Percentiles rank a stretch among this genome's conserved stretches.
Evolutionary conservation across 768 basidiomycete genomes (phyloP).

Genomic region (Tulasnella sp.): DNA sequence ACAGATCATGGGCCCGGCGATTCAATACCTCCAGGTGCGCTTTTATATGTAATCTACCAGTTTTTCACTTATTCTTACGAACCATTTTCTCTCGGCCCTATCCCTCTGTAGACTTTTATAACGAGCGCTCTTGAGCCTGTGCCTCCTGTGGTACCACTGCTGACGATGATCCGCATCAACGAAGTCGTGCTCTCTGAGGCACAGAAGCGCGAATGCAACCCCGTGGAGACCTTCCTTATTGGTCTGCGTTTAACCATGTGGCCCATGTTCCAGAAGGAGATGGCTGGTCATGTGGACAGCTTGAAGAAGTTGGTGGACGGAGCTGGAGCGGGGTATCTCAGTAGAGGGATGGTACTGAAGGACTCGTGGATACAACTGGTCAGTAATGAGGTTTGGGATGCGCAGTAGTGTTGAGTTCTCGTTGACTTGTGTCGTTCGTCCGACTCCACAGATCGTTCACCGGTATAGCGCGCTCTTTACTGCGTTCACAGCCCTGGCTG

Average conservation of each 20-base stretch:
- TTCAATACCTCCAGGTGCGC: conserved; percentile 71
- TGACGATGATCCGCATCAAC: conserved; percentile 86
- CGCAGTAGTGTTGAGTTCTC: too few relatives aligned
- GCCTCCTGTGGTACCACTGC: conserved; percentile 63
- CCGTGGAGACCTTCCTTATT: conserved; percentile 74
- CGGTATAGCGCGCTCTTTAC: conserved; percentile 76
- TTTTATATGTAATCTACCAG: not conserved
- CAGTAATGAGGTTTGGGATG: too few relatives aligned
- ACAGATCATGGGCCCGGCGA: conserved; percentile 80
- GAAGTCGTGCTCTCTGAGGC: conserved; percentile 68
- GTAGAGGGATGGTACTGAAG: not conserved
- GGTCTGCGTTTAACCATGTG: conserved; percentile 75
- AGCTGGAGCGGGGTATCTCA: conserved; percentile 23
- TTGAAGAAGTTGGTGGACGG: conserved; percentile 77
- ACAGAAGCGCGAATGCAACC: conserved; percentile 64
- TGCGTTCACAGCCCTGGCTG: conserved; percentile 67
- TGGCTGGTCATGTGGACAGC: conserved; percentile 73
- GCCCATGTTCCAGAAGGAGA: conserved; percentile 85
- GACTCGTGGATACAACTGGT: conserved; percentile 10
- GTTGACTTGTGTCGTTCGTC: not conserved
- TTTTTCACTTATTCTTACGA: not conserved
- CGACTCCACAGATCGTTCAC: conserved; percentile 51
- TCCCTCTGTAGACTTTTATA: conserved; percentile 12
- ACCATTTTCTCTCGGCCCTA: not conserved
- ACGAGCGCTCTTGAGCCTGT: conserved; percentile 56